Evolutionary conservation across 2,329 filamentous ascomycete species (phyloP).

Genomic region (Cladosporium velox): DNA sequence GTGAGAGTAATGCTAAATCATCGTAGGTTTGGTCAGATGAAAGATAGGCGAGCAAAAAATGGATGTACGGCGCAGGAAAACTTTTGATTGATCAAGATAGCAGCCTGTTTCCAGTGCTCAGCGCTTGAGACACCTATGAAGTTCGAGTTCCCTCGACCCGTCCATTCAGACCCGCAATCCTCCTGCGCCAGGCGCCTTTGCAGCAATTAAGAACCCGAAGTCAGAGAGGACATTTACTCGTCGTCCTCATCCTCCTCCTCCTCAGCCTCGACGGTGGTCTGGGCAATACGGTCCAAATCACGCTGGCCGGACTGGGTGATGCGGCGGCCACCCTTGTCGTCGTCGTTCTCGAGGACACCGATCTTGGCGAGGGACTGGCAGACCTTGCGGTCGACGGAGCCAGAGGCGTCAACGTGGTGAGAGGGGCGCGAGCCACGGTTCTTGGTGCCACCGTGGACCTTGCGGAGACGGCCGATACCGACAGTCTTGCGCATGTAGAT

Average conservation of each 20-base stretch:
- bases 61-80: conserved; percentile 18
- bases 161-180: conserved; percentile 14
- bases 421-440: conserved; percentile 92
- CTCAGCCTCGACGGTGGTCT: conserved; percentile 54
- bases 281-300: conserved; percentile 82
- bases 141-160: conserved; percentile 19
- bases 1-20: not conserved
- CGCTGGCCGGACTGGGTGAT: conserved; percentile 98
- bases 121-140: conserved; percentile 21
- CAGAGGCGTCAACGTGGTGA: conserved; percentile 93
- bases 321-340: conserved; percentile 97
- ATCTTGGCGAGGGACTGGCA: conserved; percentile 99
- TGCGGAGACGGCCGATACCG: conserved; percentile 95
- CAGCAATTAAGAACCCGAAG: conserved; percentile 18
- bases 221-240: conserved; percentile 27
- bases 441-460: conserved; percentile 87
- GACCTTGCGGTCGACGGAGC: conserved; percentile 95
- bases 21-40: not conserved
- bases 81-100: conserved; percentile 21
- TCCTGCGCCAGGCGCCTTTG: conserved; percentile 20
- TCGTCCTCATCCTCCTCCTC: conserved; percentile 52
- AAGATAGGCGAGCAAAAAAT: not conserved
- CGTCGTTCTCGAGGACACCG: conserved; percentile 93
- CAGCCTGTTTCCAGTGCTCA: conserved; percentile 18
- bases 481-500: conserved; percentile 99